These are phyloP conservation scores for Cucurbita ficifolia DNA, from an alignment of 306 rosid genomes.

Conservation along the genomic window DNA sequence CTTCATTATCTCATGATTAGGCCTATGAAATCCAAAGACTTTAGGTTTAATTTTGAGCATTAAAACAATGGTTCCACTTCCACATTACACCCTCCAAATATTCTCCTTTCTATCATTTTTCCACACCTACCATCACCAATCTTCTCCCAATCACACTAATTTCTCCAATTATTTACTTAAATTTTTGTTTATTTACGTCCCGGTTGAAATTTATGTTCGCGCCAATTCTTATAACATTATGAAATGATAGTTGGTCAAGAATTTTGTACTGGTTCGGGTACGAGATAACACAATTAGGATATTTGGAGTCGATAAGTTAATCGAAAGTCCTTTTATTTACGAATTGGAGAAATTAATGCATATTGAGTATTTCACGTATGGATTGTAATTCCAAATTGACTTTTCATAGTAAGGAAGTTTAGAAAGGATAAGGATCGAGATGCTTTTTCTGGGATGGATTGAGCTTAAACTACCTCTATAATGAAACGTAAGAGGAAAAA, in stretches of 20 bases:
- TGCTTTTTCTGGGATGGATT: too few species aligned
- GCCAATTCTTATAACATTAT: background rate
- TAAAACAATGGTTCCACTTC: background rate
- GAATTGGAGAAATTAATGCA: background rate
- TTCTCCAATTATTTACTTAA: background rate
- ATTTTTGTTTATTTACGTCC: too few species aligned
- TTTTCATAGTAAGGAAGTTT: too few species aligned
- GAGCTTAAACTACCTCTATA: too few species aligned
- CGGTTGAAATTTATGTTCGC: background rate
- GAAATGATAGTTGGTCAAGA: background rate
- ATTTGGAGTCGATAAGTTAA: background rate
- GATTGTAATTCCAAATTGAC: too few species aligned
- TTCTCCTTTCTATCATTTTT: background rate
- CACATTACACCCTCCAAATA: background rate
- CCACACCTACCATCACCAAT: background rate
- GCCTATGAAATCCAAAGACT: background rate
- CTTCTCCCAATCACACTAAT: background rate
- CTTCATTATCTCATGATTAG: background rate
- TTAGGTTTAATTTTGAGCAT: background rate
- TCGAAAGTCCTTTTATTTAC: too few species aligned
- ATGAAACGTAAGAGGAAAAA: too few species aligned
- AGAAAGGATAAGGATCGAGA: too few species aligned
- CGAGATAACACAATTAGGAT: background rate
- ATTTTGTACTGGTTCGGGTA: background rate
- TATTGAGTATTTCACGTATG: too few species aligned